Percentiles rank a stretch among this genome's conserved stretches.
Conservation (phyloP, 352 stramenopile species). For the Phytophthora colocasiae region DNA sequence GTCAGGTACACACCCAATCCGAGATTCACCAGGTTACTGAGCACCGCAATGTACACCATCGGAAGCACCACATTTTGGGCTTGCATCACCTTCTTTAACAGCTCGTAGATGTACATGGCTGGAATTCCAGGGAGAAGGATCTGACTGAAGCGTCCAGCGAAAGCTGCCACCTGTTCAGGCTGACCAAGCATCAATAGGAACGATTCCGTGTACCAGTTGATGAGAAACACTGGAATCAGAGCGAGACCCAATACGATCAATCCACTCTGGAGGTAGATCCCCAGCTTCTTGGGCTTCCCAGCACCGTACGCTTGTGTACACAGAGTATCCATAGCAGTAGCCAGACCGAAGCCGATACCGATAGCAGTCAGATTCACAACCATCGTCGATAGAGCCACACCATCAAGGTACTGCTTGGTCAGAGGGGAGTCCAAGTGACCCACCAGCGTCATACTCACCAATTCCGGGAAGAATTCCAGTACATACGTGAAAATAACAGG, state of each 20-base stretch:
- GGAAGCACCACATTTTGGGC: slow-evolving; percentile 87
- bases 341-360: slow-evolving; percentile 77
- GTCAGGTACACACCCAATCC: slow-evolving; percentile 77
- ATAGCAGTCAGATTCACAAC: slow-evolving; percentile 87
- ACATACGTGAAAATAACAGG: slow-evolving; percentile 79
- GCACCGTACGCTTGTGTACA: slow-evolving; percentile 87
- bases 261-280: slow-evolving; percentile 86
- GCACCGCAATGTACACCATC: slow-evolving; percentile 82
- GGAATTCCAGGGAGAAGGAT: slow-evolving; percentile 77
- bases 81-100: slow-evolving; percentile 88
- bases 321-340: slow-evolving; percentile 90
- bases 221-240: slow-evolving; percentile 65
- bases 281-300: slow-evolving; percentile 71
- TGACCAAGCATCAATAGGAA: slow-evolving; percentile 79
- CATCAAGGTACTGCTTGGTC: slow-evolving; percentile 80
- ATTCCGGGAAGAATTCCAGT: slow-evolving; percentile 72
- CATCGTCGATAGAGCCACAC: slow-evolving; percentile 73
- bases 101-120: slow-evolving; percentile 86
- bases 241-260: slow-evolving; percentile 67
- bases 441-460: slow-evolving; percentile 73
- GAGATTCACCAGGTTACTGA: slow-evolving; percentile 85
- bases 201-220: slow-evolving; percentile 79
- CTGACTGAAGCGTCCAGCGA: slow-evolving; percentile 78
- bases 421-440: slow-evolving; percentile 73
- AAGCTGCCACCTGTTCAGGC: slow-evolving; percentile 55